Conservation (phyloP, 2,329 filamentous ascomycete species). For the Phyllosticta capitalensis region DNA sequence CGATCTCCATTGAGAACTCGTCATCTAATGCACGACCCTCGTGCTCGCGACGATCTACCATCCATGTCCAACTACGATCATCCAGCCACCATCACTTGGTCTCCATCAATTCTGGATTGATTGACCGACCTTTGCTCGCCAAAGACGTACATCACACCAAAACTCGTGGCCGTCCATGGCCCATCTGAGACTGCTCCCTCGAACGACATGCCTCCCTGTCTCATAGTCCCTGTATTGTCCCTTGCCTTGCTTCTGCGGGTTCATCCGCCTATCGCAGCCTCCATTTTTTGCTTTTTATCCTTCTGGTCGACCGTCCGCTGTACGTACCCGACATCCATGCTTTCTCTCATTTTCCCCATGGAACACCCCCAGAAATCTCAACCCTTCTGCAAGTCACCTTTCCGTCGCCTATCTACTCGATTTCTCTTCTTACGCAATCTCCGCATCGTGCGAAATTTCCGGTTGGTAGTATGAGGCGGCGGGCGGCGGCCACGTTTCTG, state of each 20-base stretch:
- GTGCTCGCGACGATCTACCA: neutral
- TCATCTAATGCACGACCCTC: neutral
- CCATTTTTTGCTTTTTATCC: neutral
- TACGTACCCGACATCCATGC: constrained; percentile 3
- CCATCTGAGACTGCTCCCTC: neutral
- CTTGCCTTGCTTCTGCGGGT: neutral
- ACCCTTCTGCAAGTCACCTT: neutral
- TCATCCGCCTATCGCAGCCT: neutral
- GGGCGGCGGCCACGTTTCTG: neutral
- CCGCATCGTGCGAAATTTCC: neutral
- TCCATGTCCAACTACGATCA: neutral
- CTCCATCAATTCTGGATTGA: neutral
- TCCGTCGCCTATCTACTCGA: neutral
- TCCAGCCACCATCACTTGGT: neutral
- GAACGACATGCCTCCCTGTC: neutral
- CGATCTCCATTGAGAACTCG: neutral
- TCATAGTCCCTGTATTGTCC: neutral
- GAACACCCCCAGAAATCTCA: neutral
- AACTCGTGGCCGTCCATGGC: neutral
- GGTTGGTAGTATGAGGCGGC: neutral
- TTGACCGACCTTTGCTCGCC: neutral
- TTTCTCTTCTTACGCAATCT: neutral
- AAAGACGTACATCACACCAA: neutral
- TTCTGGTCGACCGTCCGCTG: neutral
- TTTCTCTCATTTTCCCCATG: constrained; percentile 3